Percentiles rank a stretch among this genome's conserved stretches.
Evolutionary conservation across 2,329 filamentous ascomycete genomes (phyloP).

Genomic region (Dactylellina leptospora): DNA sequence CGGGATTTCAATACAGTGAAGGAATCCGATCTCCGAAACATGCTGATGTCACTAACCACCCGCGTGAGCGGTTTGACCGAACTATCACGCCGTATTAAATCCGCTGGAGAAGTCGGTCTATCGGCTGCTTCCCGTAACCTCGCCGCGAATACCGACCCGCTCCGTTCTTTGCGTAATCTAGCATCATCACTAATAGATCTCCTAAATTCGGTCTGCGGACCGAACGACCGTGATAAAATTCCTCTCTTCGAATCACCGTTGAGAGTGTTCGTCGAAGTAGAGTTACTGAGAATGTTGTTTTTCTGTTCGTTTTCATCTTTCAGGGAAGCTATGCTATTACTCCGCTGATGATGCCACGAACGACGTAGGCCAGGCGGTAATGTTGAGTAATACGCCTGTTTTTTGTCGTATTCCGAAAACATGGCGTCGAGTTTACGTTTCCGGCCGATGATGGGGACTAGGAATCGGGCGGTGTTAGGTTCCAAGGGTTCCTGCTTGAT

Average conservation of each 20-base stretch:
- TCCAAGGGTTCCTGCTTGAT: conserved; percentile 38
- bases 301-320: conserved; percentile 26
- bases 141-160: conserved; percentile 24
- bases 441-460: conserved; percentile 40
- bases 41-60: conserved; percentile 6
- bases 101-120: conserved; percentile 1
- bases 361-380: conserved; percentile 46
- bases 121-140: conserved; percentile 41
- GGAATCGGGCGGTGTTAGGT: conserved; percentile 25
- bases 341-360: conserved; percentile 47
- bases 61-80: conserved; percentile 12
- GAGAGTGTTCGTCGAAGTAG: too few relatives aligned
- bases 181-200: conserved; percentile 32
- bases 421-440: conserved; percentile 41
- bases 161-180: conserved; percentile 19
- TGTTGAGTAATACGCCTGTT: conserved; percentile 43
- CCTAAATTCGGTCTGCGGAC: conserved; percentile 20
- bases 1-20: conserved; percentile 11
- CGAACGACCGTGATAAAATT: conserved; percentile 29
- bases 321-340: conserved; percentile 30
- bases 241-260: conserved; percentile 34
- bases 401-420: conserved; percentile 48
- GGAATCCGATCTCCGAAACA: conserved; percentile 34
- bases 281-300: background rate
- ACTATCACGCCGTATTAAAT: conserved; percentile 21